Conservation (phyloP, 805 yeast species). For the Candida silvatica region DNA sequence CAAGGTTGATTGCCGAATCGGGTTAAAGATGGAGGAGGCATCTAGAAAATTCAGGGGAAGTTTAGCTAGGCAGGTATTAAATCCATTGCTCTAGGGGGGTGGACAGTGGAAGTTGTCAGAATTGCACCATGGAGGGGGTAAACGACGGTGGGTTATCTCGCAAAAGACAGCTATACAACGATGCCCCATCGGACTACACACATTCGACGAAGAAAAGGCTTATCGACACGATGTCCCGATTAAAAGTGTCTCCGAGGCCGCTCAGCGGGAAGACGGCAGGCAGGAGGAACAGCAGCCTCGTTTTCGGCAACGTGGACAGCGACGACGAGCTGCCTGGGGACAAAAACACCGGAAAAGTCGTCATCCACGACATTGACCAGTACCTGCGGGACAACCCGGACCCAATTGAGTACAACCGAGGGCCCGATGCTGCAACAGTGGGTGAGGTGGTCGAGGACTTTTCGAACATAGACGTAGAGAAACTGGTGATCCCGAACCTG, state of each 20-base stretch:
- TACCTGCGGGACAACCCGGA: conserved; percentile 14
- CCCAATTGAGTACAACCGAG: not conserved
- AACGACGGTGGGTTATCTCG: too few species aligned
- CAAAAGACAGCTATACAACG: not conserved
- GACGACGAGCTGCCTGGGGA: too few species aligned
- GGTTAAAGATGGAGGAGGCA: too few species aligned
- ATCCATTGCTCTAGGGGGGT: too few species aligned
- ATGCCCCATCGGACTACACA: conserved; percentile 2
- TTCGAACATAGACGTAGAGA: conserved; percentile 5
- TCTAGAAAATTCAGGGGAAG: too few species aligned
- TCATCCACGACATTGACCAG: conserved; percentile 14
- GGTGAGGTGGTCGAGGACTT: conserved; percentile 9
- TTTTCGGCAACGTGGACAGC: too few species aligned
- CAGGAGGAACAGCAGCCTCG: too few species aligned
- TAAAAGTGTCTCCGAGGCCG: not conserved
- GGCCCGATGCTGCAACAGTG: conserved; percentile 4
- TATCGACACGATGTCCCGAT: conserved; percentile 4
- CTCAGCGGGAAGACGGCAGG: too few species aligned
- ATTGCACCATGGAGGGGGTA: too few species aligned
- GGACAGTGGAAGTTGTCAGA: too few species aligned
- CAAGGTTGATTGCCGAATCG: too few species aligned
- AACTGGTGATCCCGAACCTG: conserved; percentile 6
- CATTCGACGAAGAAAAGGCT: conserved; percentile 8
- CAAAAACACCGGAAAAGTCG: conserved; percentile 9
- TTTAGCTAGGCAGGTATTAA: too few species aligned